Evolutionary conservation across 345 rosid species (phyloP).

Genomic region (Nephelium lappaceum): DNA sequence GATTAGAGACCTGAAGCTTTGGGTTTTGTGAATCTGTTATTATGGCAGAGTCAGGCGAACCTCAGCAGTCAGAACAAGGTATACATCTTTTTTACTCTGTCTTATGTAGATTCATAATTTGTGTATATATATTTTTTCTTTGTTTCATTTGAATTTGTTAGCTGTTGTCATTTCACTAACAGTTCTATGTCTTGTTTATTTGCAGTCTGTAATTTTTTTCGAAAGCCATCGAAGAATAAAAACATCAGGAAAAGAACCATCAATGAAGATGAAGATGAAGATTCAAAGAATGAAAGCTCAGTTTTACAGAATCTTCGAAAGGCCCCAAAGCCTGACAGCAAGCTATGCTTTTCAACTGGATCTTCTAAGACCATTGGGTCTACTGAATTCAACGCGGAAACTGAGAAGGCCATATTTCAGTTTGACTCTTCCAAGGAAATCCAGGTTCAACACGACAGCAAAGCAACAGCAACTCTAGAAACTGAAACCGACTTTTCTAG

Average conservation of each 20-base stretch:
- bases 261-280: slow-evolving; percentile 53
- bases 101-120: neutral
- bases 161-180: neutral
- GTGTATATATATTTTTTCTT: neutral
- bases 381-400: slow-evolving; percentile 31
- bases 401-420: slow-evolving; percentile 50
- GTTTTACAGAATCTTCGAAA: slow-evolving; percentile 55
- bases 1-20: neutral
- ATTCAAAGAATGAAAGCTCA: slow-evolving; percentile 44
- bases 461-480: slow-evolving; percentile 81
- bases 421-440: slow-evolving; percentile 87
- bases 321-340: slow-evolving; percentile 50
- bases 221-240: slow-evolving; percentile 68
- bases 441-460: slow-evolving; percentile 81
- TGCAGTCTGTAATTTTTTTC: slow-evolving; percentile 77
- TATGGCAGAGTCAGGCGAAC: slow-evolving; percentile 54
- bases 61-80: slow-evolving; percentile 53
- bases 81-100: neutral
- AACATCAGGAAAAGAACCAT: slow-evolving; percentile 71
- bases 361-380: slow-evolving; percentile 47
- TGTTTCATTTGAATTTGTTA: neutral
- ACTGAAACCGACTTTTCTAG: slow-evolving; percentile 83
- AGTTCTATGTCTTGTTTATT: slow-evolving; percentile 5
- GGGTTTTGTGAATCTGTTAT: neutral
- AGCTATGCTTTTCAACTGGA: slow-evolving; percentile 70